Conservation (phyloP, 2,329 filamentous ascomycete species). For the Hansfordia pulvinata region DNA sequence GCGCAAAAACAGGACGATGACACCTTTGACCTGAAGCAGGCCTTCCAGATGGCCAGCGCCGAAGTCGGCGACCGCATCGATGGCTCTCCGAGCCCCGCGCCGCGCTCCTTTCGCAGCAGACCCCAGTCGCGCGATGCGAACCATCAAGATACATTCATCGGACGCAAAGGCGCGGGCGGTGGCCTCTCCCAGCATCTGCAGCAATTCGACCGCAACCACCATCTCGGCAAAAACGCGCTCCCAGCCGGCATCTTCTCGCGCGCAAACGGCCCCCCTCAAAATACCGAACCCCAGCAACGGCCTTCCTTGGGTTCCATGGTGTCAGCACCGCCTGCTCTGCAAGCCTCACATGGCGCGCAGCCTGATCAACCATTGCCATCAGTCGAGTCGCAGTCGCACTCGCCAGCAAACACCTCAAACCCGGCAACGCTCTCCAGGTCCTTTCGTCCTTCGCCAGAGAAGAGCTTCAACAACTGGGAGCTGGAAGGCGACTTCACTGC, state of each 20-base stretch:
- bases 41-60: conserved; percentile 1
- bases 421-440: conserved; percentile 9
- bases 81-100: conserved; percentile 37
- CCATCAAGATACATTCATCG: conserved; percentile 7
- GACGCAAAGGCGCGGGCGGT: conserved; percentile 14
- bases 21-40: conserved; percentile 1
- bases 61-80: conserved; percentile 14
- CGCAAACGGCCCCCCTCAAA: no score
- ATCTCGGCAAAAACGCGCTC: conserved; percentile 11
- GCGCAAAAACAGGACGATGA: conserved; percentile 1
- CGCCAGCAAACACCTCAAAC: conserved; percentile 7
- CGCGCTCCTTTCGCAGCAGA: conserved; percentile 26
- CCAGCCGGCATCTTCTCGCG: no score
- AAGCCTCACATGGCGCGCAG: no score
- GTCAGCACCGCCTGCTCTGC: no score
- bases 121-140: conserved; percentile 17
- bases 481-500: conserved; percentile 44
- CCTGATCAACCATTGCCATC: no score
- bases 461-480: conserved; percentile 40
- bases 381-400: no score
- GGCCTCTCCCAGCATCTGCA: conserved; percentile 17
- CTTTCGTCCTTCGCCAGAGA: conserved; percentile 26
- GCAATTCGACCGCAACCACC: conserved; percentile 16
- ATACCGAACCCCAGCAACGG: no score
- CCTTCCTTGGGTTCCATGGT: no score